Percentiles rank a stretch among this genome's conserved stretches.
Evolutionary conservation across 805 yeast species (phyloP).

Genomic region (Saccharomycopsis selenospora): DNA sequence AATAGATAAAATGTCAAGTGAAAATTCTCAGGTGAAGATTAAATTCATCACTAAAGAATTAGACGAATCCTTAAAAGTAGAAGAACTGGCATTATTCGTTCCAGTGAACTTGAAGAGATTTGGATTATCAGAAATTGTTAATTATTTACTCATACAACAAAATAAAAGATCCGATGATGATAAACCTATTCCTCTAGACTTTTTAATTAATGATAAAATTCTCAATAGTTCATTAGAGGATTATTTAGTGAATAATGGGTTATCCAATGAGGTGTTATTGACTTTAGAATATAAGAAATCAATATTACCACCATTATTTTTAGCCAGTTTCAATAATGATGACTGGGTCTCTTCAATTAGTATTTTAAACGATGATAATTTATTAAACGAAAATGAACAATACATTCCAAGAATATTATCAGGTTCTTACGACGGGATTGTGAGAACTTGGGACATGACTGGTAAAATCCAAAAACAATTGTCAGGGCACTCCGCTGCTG

Average conservation of each 20-base stretch:
- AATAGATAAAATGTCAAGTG: too few species aligned
- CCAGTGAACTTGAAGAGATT: conserved; percentile 82
- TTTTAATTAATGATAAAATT: conserved; percentile 77
- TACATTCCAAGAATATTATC: conserved; percentile 55
- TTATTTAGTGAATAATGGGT: conserved; percentile 66
- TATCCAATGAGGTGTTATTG: conserved; percentile 74
- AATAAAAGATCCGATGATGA: conserved; percentile 32
- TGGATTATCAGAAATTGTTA: conserved; percentile 92
- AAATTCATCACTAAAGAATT: conserved; percentile 81
- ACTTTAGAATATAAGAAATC: conserved; percentile 87
- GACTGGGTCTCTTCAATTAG: conserved; percentile 90
- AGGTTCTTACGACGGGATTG: conserved; percentile 93
- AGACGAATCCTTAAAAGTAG: conserved; percentile 61
- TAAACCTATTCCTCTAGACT: conserved; percentile 82
- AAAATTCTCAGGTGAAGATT: conserved; percentile 66
- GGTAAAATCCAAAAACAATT: conserved; percentile 77
- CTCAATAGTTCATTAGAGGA: conserved; percentile 74
- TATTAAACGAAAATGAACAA: conserved; percentile 34
- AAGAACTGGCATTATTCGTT: conserved; percentile 77
- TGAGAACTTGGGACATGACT: conserved; percentile 76
- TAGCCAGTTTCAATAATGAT: conserved; percentile 82
- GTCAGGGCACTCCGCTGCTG: conserved; percentile 83
- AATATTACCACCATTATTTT: conserved; percentile 86
- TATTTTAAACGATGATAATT: conserved; percentile 31
- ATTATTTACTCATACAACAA: conserved; percentile 60